Conservation (phyloP, 2,329 filamentous ascomycete genomes). For the Dactylonectria macrodidyma region DNA sequence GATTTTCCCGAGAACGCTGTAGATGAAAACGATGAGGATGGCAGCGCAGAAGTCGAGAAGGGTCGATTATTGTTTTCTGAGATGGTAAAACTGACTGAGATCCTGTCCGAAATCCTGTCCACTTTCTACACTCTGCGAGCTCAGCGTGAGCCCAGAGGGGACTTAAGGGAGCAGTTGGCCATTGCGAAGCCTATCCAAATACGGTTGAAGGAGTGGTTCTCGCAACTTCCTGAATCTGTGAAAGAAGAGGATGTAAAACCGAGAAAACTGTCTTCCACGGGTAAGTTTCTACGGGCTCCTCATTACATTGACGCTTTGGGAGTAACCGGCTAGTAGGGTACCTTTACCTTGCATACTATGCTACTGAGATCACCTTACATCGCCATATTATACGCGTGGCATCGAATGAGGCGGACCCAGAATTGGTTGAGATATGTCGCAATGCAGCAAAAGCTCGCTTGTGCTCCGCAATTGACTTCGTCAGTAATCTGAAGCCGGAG, state of each 20-base stretch:
- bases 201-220: constrained; percentile 62
- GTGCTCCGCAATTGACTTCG: constrained; percentile 50
- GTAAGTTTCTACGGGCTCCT: neutral
- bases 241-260: constrained; percentile 57
- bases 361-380: constrained; percentile 60
- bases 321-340: constrained; percentile 49
- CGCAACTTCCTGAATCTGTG: constrained; percentile 59
- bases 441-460: constrained; percentile 50
- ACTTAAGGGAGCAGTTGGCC: constrained; percentile 54
- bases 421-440: constrained; percentile 29
- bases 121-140: constrained; percentile 39
- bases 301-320: neutral
- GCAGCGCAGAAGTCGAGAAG: constrained; percentile 55
- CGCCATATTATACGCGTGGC: constrained; percentile 56
- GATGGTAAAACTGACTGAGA: constrained; percentile 60
- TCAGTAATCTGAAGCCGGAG: constrained; percentile 45
- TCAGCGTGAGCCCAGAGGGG: constrained; percentile 10
- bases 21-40: constrained; percentile 48
- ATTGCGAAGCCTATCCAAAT: constrained; percentile 63
- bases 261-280: constrained; percentile 54
- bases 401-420: constrained; percentile 9
- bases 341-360: constrained; percentile 59
- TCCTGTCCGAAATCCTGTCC: constrained; percentile 59
- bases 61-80: constrained; percentile 59
- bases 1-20: constrained; percentile 46